Evolutionary conservation across 164 flowering plant species (phyloP).

Genomic region (Taxillus chinensis): DNA sequence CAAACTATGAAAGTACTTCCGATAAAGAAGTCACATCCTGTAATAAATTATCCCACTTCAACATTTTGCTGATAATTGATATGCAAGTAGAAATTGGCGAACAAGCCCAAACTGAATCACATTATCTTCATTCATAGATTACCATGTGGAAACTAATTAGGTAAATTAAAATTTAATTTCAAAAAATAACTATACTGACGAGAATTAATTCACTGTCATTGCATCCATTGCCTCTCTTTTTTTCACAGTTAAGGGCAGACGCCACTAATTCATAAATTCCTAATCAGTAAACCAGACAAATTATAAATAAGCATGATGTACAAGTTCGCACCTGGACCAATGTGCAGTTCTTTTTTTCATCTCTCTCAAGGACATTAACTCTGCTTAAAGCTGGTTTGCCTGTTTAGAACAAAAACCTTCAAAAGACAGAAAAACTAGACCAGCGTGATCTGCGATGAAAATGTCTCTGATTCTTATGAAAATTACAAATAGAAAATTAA

Average conservation of each 20-base stretch:
- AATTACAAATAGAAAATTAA: not conserved
- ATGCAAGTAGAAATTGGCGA: not conserved
- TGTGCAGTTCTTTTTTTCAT: slow-evolving; percentile 30
- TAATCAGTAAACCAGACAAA: not conserved
- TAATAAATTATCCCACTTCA: too few relatives aligned
- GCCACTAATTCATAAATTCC: too few relatives aligned
- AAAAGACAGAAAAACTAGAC: slow-evolving; percentile 1
- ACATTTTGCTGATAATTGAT: too few relatives aligned
- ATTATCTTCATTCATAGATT: too few relatives aligned
- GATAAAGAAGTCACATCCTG: too few relatives aligned
- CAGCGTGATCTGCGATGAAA: not conserved
- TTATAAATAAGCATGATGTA: not conserved
- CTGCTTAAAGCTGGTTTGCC: slow-evolving; percentile 76
- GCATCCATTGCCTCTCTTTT: too few relatives aligned
- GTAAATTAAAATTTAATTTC: too few relatives aligned
- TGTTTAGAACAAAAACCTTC: slow-evolving; percentile 12
- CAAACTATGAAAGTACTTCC: too few relatives aligned
- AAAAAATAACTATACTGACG: too few relatives aligned
- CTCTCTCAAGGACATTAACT: slow-evolving; percentile 62
- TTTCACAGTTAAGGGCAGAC: too few relatives aligned
- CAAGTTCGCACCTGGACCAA: slow-evolving; percentile 46
- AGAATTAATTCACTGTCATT: too few relatives aligned
- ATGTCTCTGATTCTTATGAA: not conserved
- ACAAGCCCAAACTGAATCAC: not conserved
- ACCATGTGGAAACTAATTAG: too few relatives aligned